Conservation (phyloP, 345 rosid species). For the Nephelium lappaceum region DNA sequence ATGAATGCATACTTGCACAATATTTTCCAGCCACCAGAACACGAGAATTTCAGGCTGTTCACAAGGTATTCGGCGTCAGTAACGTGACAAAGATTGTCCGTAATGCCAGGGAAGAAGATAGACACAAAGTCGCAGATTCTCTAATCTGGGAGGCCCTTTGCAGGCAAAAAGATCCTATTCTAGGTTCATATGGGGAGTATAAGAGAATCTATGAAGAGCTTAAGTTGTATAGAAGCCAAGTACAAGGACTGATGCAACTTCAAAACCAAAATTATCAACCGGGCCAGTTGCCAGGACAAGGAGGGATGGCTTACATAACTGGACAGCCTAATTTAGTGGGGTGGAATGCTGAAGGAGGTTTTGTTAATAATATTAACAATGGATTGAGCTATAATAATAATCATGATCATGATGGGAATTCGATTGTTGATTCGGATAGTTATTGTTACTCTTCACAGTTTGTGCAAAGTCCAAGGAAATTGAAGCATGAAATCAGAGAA, state of each 20-base stretch:
- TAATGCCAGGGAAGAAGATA: constrained; percentile 45
- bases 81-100: constrained; percentile 60
- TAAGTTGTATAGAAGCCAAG: constrained; percentile 37
- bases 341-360: constrained; percentile 17
- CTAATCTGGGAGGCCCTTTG: constrained; percentile 81
- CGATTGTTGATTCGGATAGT: constrained; percentile 26
- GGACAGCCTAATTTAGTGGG: not conserved
- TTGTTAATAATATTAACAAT: not conserved
- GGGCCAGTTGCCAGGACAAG: constrained; percentile 9
- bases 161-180: constrained; percentile 65
- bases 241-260: constrained; percentile 10
- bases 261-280: constrained; percentile 16
- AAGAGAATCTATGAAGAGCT: constrained; percentile 58
- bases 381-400: not conserved
- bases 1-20: constrained; percentile 48
- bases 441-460: constrained; percentile 26
- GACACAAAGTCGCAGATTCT: constrained; percentile 54
- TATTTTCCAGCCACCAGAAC: constrained; percentile 49
- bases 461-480: constrained; percentile 25
- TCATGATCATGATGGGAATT: constrained; percentile 10
- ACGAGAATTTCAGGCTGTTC: constrained; percentile 56
- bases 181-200: constrained; percentile 66
- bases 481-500: constrained; percentile 28
- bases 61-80: constrained; percentile 55
- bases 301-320: not conserved